Evolutionary conservation across 495 filamentous ascomycete species (phyloP), one percentile per base, ranked within the genome.

Genomic region (Corynascus novoguineensis): DNA sequence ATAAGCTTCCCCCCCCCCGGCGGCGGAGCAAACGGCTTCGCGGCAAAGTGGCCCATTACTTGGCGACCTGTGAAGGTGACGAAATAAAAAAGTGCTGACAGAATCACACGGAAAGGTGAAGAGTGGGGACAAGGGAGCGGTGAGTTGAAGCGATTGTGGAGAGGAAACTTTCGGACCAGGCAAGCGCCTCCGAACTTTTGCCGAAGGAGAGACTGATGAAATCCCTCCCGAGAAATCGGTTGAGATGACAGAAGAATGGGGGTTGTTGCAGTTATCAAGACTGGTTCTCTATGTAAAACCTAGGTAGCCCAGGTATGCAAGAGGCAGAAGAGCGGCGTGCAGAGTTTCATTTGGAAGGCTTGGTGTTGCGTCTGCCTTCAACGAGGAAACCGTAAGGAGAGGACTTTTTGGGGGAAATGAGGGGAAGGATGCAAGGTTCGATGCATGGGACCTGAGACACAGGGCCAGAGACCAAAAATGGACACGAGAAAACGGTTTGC

Each of bases 401-500:
- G 11, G 25, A 22, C 10, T 47, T 50, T 47, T 15, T n/a, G n/a
- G n/a, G 44, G 15, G 24, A 29, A 28, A 29, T 15, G n/a, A n/a
- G 37, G 37, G 37, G n/a, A 41, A 41, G n/a, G n/a, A 47, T 44
- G 44, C 24, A 47, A 12, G 8, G 25, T 17, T 24, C 25, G 24
- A 47, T n/a, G 24, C 24, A 47, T n/a, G 24, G 44, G 44, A n/a
- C 25, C 1, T 59, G 57, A 57, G 55, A 61, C 58, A 59, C 37
- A 49, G 54, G 35, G 57, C 41, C 49, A 62, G 53, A 45, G 48
- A 53, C 75, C 75, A 77, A 77, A 75, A 76, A 73, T 76, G 75
- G 74, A 78, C 73, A 78, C 75, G 75, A 78, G 75, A 78, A 61
- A 75, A 75, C 71, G 55, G 64, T 40, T n/a, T 66, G 74, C 75